Base-by-base conservation (phyloP, 75 land plant genomes). In the Cunninghamia lanceolata region DNA sequence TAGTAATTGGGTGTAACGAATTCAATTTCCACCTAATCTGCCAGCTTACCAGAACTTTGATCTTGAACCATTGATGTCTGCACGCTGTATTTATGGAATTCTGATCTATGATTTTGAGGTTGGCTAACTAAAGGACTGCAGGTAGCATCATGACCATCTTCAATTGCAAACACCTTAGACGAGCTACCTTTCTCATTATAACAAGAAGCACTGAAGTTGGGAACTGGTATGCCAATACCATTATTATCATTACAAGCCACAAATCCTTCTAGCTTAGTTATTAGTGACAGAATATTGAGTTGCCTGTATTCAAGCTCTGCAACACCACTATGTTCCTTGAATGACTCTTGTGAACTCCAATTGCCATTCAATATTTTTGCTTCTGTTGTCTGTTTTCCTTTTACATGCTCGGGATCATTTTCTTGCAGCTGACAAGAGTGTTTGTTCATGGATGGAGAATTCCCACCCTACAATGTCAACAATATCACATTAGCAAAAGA, bases 251-350 rank as follows among this genome's bases (percentile, higher is more conserved):
- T n/a, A n/a, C 34, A 42, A n/a, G 82, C 50, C 59, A 87, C 34
- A 59, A 25, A 17, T 36, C 13, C 73, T 77, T 90, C 91, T 16
- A 88, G 80, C 32, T 46, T 34, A 52, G 30, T 82, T 59, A 90
- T 70, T 76, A 71, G 25, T 42, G 85, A 86, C 17, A 90, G 77
- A n/a, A 90, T 14, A 40, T 71, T 63, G 83, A 90, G 47, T 71
- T 90, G 91, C 71, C 89, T 85, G 40, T 45, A 78, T 84, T 88
- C 86, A 30, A 90, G 91, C 66, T 82, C 85, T 45, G 82, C 66
- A 86, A 90, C 75, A 80, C 82, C 5, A 45, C 3, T 45, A 4
- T 28, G 34, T 4, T 80, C 47, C 82, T 43, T 45, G 28, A 45
- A 80, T 45, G 34, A 43, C 32, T 80, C 32, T 80, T 21, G 46